Evolutionary conservation across 192 early-diverging fungal species (phyloP).

Genomic region (Coemansia sp.): DNA sequence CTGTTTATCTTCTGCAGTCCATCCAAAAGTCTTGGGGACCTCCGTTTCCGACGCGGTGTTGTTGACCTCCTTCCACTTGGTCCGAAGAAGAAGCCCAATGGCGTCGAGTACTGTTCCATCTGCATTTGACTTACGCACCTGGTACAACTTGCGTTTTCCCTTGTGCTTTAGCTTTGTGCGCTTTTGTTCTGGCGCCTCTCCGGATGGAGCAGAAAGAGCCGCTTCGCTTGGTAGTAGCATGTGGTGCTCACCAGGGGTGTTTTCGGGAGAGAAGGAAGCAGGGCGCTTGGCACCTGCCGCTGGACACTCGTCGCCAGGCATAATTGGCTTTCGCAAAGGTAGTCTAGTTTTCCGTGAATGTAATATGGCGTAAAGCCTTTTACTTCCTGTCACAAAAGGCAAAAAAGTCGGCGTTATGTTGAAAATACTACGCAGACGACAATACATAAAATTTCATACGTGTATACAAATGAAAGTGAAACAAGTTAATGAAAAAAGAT

Average conservation of each 20-base stretch:
- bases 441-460: neutral
- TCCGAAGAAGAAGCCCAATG: slow-evolving; percentile 29
- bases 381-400: neutral
- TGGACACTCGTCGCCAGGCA: neutral
- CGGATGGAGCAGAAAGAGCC: neutral
- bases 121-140: slow-evolving; percentile 30
- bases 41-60: neutral
- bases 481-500: no score
- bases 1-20: slow-evolving; percentile 25
- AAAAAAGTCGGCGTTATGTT: neutral
- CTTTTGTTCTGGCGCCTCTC: slow-evolving; percentile 20
- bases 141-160: slow-evolving; percentile 11
- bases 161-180: slow-evolving; percentile 22
- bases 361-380: neutral
- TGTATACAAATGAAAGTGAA: neutral
- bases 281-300: neutral
- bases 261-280: neutral
- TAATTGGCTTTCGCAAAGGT: neutral
- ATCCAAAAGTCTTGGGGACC: slow-evolving; percentile 36
- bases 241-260: neutral
- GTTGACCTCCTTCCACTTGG: slow-evolving; percentile 10
- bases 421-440: neutral
- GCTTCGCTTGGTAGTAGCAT: no score
- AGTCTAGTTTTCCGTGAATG: neutral
- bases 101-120: slow-evolving; percentile 42